phyloP scores from a whole-genome alignment of 768 basidiomycete genomes.

The Boletus sensibilis region DNA sequence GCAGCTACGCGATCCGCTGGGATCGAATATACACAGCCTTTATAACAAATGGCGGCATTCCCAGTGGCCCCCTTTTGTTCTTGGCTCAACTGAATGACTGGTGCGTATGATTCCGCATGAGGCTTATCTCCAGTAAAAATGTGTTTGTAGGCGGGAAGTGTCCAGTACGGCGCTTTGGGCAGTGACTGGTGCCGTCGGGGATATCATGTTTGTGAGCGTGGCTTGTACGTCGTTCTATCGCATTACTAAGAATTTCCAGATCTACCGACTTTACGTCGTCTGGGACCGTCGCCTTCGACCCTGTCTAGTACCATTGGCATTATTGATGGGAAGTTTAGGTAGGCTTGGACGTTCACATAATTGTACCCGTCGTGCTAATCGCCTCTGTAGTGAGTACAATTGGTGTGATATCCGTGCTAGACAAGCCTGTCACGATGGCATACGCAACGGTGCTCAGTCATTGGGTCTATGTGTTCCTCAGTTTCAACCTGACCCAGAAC shows the following conservation, averaged over 20 bases:
- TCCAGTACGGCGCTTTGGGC: slow-evolving; percentile 6
- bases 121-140: neutral
- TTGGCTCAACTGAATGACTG: slow-evolving; percentile 2
- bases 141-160: slow-evolving; percentile 2
- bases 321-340: slow-evolving; percentile 2
- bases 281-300: slow-evolving; percentile 3
- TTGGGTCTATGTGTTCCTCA: slow-evolving; percentile 6
- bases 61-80: slow-evolving; percentile 2
- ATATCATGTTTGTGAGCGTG: slow-evolving; percentile 4
- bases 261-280: slow-evolving; percentile 10
- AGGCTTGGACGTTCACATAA: neutral
- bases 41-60: slow-evolving; percentile 2
- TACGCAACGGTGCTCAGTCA: neutral
- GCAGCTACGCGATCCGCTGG: slow-evolving; percentile 8
- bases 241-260: neutral
- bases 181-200: slow-evolving; percentile 2
- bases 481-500: slow-evolving; percentile 9
- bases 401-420: neutral
- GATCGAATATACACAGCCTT: slow-evolving; percentile 6
- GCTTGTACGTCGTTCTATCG: neutral
- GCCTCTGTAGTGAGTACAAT: neutral
- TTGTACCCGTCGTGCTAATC: neutral
- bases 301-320: neutral
- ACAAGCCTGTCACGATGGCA: neutral
- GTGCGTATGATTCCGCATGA: neutral